phyloP scores from a whole-genome alignment of 176 grass and related monocot species.

The Musa itinerans region DNA sequence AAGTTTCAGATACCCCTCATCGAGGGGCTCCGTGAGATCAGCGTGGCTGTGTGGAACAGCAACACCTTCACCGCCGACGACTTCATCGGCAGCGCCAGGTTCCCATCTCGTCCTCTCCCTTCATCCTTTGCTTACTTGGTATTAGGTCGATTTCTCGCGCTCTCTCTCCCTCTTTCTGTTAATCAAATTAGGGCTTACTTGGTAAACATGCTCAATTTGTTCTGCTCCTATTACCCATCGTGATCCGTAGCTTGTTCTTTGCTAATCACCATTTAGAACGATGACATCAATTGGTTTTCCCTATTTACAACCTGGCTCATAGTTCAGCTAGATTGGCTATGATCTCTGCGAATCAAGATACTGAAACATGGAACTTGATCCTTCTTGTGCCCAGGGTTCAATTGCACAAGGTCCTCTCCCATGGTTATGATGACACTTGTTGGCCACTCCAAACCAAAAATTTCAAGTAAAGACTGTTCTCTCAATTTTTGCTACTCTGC shows the following conservation, averaged over 20 bases:
- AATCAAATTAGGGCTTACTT: too few species aligned
- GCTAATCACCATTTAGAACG: not conserved
- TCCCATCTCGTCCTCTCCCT: not conserved
- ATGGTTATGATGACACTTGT: constrained; percentile 59
- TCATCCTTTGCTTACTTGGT: not conserved
- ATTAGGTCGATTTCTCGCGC: not conserved
- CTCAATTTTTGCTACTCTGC: not conserved
- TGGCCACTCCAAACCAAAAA: constrained; percentile 68
- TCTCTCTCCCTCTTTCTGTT: too few species aligned
- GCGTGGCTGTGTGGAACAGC: constrained; percentile 55
- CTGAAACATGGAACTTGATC: not conserved
- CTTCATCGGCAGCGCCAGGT: constrained; percentile 73
- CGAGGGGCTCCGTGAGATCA: constrained; percentile 73
- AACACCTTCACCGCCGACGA: constrained; percentile 66
- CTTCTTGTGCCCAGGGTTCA: constrained; percentile 37
- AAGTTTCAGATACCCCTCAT: constrained; percentile 76
- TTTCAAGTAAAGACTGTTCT: constrained; percentile 29
- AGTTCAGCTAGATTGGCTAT: not conserved
- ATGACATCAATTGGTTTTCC: not conserved
- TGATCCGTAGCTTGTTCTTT: too few species aligned
- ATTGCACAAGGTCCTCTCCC: constrained; percentile 61
- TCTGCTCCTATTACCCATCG: too few species aligned
- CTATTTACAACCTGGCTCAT: too few species aligned
- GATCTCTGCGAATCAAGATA: not conserved
- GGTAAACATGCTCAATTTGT: too few species aligned